These are phyloP conservation scores for Bruguiera parviflora DNA, from an alignment of 345 rosid genomes.

Conservation along the genomic window DNA sequence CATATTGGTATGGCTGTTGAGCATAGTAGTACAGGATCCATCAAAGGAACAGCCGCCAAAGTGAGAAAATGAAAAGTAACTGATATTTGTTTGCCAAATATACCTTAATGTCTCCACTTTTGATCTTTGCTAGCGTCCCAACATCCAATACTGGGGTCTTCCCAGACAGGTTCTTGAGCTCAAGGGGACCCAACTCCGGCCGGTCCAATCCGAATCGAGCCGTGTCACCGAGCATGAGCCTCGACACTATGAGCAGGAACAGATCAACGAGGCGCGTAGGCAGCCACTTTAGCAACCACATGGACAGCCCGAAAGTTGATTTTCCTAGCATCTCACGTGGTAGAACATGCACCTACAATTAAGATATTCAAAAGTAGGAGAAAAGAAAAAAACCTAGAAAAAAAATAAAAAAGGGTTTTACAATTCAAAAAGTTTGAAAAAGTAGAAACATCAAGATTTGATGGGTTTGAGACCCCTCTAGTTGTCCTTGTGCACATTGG, in stretches of 20 bases:
- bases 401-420: conserved; percentile 7
- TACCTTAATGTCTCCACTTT: conserved; percentile 78
- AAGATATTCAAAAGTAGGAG: neutral
- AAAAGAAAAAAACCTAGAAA: neutral
- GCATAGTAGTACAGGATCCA: too few species aligned
- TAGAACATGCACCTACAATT: conserved; percentile 70
- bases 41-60: neutral
- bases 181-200: conserved; percentile 74
- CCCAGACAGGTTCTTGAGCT: conserved; percentile 58
- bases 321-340: conserved; percentile 88
- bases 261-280: conserved; percentile 62
- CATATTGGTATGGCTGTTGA: too few species aligned
- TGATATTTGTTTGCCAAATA: too few species aligned
- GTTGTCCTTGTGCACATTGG: conserved; percentile 4
- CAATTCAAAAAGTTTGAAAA: neutral
- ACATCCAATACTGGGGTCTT: conserved; percentile 90
- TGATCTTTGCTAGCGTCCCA: conserved; percentile 76
- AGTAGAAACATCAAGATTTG: neutral
- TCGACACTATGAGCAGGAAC: conserved; percentile 54
- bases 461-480: too few species aligned
- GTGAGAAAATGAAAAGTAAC: neutral
- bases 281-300: conserved; percentile 79
- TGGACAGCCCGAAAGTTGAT: conserved; percentile 76
- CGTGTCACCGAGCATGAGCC: conserved; percentile 64
- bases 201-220: conserved; percentile 58